phyloP scores from a whole-genome alignment of 352 stramenopile species.

The Phytophthora pseudosyringae region DNA sequence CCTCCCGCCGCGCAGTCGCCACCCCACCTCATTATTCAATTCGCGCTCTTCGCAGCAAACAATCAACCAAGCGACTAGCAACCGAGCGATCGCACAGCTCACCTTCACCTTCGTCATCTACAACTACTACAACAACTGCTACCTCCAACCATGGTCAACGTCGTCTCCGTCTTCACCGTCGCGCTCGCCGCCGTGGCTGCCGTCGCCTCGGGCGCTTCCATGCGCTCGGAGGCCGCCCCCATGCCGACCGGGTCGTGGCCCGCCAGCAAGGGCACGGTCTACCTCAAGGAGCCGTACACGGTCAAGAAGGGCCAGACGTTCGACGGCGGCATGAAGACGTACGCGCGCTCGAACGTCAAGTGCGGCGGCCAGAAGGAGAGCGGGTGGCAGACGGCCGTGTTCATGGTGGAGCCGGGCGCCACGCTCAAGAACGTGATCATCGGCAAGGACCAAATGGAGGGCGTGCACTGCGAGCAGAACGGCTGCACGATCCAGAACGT shows the following conservation, averaged over 20 bases:
- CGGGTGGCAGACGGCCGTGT: slow-evolving; percentile 23
- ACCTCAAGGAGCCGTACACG: slow-evolving; percentile 27
- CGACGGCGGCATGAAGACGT: slow-evolving; percentile 59
- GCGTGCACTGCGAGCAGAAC: slow-evolving; percentile 22
- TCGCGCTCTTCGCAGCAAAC: slow-evolving; percentile 18
- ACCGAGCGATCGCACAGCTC: background rate
- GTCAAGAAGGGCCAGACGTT: slow-evolving; percentile 41
- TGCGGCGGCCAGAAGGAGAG: slow-evolving; percentile 37
- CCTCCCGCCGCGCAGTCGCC: too few relatives aligned
- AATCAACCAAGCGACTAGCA: slow-evolving; percentile 2
- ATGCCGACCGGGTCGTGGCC: slow-evolving; percentile 37
- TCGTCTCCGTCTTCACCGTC: slow-evolving; percentile 13
- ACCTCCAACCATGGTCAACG: slow-evolving; percentile 18
- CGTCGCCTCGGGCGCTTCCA: slow-evolving; percentile 19
- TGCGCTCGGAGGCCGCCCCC: slow-evolving; percentile 17
- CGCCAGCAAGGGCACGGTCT: slow-evolving; percentile 23
- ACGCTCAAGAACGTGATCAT: slow-evolving; percentile 6
- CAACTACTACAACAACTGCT: too few relatives aligned
- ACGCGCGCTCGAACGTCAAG: slow-evolving; percentile 48
- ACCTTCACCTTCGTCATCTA: too few relatives aligned
- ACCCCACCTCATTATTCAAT: slow-evolving; percentile 13
- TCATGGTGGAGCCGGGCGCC: slow-evolving; percentile 25
- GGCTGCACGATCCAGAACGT: slow-evolving; percentile 37
- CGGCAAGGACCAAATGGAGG: background rate
- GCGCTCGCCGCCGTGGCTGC: slow-evolving; percentile 9